A percentile compares a stretch with the other conserved stretches of the same genome.
phyloP scores from a whole-genome alignment of 768 basidiomycete species.

The Plicaturopsis crispa region DNA sequence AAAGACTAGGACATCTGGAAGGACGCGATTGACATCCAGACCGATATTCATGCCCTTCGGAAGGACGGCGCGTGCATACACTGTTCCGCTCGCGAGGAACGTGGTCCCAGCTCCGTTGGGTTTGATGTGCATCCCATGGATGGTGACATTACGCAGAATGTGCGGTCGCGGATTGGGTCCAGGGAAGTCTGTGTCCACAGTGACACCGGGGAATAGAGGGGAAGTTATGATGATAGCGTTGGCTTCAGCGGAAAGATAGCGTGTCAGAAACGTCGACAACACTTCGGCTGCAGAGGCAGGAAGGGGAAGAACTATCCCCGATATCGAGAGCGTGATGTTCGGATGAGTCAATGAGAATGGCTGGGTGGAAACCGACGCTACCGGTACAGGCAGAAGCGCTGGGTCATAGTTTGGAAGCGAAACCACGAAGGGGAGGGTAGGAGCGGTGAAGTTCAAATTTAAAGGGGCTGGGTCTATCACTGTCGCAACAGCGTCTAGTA shows the following conservation, averaged over 20 bases:
- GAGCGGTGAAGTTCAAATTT: constrained; percentile 40
- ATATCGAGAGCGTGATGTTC: constrained; percentile 53
- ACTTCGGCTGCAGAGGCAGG: constrained; percentile 21
- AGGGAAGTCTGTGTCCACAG: constrained; percentile 51
- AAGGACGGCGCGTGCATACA: constrained; percentile 58
- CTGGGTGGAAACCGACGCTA: constrained; percentile 47
- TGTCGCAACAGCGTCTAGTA: constrained; percentile 46
- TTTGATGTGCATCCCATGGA: constrained; percentile 68
- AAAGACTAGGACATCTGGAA: constrained; percentile 73
- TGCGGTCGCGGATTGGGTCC: constrained; percentile 55
- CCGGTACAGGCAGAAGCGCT: constrained; percentile 26
- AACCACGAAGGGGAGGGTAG: constrained; percentile 55
- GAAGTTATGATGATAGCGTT: constrained; percentile 55
- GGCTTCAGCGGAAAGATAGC: constrained; percentile 50
- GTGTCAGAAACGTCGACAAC: constrained; percentile 56
- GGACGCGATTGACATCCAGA: constrained; percentile 54
- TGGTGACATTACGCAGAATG: constrained; percentile 64
- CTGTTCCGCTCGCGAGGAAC: constrained; percentile 64
- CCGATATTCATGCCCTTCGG: constrained; percentile 62
- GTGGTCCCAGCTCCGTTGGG: constrained; percentile 26
- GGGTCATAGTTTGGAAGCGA: constrained; percentile 30
- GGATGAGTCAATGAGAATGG: constrained; percentile 60
- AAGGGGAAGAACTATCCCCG: constrained; percentile 52
- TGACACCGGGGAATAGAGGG: constrained; percentile 42
- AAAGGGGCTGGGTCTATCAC: constrained; percentile 50